Base-by-base conservation (phyloP, 371 early-diverging fungal genomes). In the Haplosporangium sp. region DNA sequence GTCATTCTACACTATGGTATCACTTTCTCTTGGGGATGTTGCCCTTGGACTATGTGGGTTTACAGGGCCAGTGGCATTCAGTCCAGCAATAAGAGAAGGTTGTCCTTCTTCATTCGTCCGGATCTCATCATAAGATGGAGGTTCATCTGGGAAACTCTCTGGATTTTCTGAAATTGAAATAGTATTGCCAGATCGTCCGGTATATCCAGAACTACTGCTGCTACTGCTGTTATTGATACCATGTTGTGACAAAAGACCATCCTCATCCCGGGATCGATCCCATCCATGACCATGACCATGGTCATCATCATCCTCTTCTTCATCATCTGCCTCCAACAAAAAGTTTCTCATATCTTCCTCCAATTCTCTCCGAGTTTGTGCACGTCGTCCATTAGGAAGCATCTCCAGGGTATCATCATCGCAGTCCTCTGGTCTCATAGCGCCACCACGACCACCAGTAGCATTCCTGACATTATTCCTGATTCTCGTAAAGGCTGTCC, bases 331-430 rank as follows among this genome's bases (percentile, higher is more conserved):
- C 60, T 81, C 81, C 19, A 81, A 59, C 71, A 81, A 59, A 37
- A 81, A 81, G 37, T 71, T 69, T 39, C 81, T 74, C 81, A 81
- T 81, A 40, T 81, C 81, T 4, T 63, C 75, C 63, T 81, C 81
- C 35, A 81, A 50, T 37, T 81, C 81, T 17, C 81, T 63, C 44
- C 81, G 57, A 19, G 75, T 71, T 60, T 81, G 81, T 15, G 47
- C 34, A 13, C 75, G 67, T 8, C 74, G 74, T 42, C 81, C 81
- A 45, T 71, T 81, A 7, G 81, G 81, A 34, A 81, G 50, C 81
- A 81, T 81, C 67, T 81, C 81, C 34, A 81, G n/a, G 5, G 63
- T 48, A 27, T 74, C 74, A 20, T 76, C 76, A 37, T 77, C 78
- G 35, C 81, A 81, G n/a, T 74, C 81, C 48, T 81, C 81, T 20